These are phyloP conservation scores for Podila verticillata DNA, from an alignment of 192 early-diverging fungal genomes.

Conservation along the genomic window DNA sequence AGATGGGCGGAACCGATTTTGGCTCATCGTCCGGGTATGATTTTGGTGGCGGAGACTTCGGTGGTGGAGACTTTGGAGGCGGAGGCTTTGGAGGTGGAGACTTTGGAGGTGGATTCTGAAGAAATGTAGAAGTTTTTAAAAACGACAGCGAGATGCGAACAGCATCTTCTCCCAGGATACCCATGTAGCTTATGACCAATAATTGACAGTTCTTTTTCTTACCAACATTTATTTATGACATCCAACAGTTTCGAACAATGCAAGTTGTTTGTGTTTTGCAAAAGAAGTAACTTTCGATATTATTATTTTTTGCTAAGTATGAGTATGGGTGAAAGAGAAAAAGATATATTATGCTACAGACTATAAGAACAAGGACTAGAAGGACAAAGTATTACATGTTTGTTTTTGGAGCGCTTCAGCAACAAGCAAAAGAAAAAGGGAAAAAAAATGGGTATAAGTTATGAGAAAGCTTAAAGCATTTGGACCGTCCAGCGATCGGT, in stretches of 20 bases:
- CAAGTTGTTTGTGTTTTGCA: too few species aligned
- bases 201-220: too few species aligned
- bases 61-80: conserved; percentile 17
- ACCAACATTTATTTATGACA: too few species aligned
- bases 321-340: too few species aligned
- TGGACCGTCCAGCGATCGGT: conserved; percentile 39
- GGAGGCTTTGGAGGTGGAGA: conserved; percentile 34
- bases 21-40: background rate
- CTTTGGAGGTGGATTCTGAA: conserved; percentile 16
- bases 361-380: background rate
- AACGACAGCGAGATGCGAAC: too few species aligned
- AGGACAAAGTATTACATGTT: background rate
- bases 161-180: too few species aligned
- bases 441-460: conserved; percentile 3
- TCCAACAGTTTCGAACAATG: too few species aligned
- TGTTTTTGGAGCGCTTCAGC: background rate
- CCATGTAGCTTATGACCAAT: too few species aligned
- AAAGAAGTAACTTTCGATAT: too few species aligned
- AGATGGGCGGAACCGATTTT: background rate
- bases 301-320: too few species aligned
- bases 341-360: background rate
- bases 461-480: conserved; percentile 16
- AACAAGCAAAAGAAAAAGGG: conserved; percentile 1
- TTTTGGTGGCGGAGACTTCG: conserved; percentile 11
- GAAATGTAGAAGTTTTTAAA: too few species aligned